Base-by-base conservation (phyloP, 805 yeast genomes). In the Candida hungchunana region DNA sequence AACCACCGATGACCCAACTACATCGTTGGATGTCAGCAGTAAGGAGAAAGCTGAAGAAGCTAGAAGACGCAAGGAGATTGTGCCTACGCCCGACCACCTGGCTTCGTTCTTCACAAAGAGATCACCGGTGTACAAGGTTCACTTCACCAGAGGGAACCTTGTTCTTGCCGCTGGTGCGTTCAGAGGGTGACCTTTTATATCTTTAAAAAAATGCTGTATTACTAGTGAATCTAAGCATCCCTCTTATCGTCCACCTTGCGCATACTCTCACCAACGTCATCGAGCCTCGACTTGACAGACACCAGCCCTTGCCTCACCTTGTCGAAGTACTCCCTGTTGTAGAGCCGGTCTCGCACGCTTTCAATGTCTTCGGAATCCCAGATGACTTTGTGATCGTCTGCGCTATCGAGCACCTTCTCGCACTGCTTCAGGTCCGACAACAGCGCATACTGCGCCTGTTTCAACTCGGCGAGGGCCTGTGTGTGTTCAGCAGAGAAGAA, bases 111-210 rank as follows among this genome's bases (percentile, higher is more conserved):
- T 85, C 60, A 90, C 99, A 1, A 93, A 88, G 62, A 81, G 80
- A 60, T 88, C 97, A 0, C 96, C 97, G 4, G 93, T 93, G 18
- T 93, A 82, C 64, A 86, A 85, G 51, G 95, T 93, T 23, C 88
- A 82, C 53, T 90, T 93, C 57, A 90, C 97, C 1, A 71, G 95
- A 58, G 69, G 95, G 42, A 93, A 93, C 62, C 63, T 93, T 48
- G 89, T 95, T 50, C 69, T 93, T 24, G 96, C 96, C 0, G 97
- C 86, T 18, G 97, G 98, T 34, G 93, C 93, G 4, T 87, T 82
- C 51, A 60, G 39, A 30, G 53, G 48, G 13, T 53, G 28, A 41
- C 4, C 9, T 11, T 35, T 29, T 24, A 24, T 18, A 26, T 26
- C 19, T 33, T 18, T 6, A 11, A 14, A 23, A 18, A 15, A 25